Conservation (phyloP, 2,329 filamentous ascomycete species). For the Aspergillus hiratsukae region DNA sequence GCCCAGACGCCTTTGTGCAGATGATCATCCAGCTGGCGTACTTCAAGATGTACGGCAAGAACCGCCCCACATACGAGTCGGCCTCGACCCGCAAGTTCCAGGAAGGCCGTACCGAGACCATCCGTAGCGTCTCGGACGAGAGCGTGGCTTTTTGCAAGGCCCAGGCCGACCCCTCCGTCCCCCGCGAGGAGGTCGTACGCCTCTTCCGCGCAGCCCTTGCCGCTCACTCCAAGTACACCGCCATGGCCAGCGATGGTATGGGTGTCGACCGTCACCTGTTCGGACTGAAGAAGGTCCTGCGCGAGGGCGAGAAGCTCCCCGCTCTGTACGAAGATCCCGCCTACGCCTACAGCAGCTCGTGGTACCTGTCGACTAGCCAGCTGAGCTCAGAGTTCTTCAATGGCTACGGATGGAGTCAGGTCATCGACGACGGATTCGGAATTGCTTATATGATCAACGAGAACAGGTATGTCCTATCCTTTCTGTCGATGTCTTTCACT, state of each 20-base stretch:
- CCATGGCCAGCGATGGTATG: constrained; percentile 81
- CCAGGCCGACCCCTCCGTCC: constrained; percentile 65
- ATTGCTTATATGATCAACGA: constrained; percentile 99
- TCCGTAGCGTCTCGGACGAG: constrained; percentile 85
- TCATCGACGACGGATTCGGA: constrained; percentile 91
- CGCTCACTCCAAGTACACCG: constrained; percentile 85
- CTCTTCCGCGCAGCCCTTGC: constrained; percentile 78
- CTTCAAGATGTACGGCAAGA: constrained; percentile 98
- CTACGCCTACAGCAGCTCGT: constrained; percentile 75
- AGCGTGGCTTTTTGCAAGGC: constrained; percentile 84
- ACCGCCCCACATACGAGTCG: constrained; percentile 95
- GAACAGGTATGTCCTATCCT: constrained; percentile 62
- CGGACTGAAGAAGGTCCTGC: constrained; percentile 85
- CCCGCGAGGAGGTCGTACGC: constrained; percentile 62
- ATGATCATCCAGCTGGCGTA: constrained; percentile 98
- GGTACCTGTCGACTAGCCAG: constrained; percentile 87
- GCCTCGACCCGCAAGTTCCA: constrained; percentile 94
- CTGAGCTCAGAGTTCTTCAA: constrained; percentile 97
- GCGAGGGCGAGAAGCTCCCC: constrained; percentile 74
- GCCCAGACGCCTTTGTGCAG: constrained; percentile 94
- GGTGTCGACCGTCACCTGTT: constrained; percentile 97
- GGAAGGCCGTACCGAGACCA: constrained; percentile 93
- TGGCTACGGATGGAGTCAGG: constrained; percentile 97
- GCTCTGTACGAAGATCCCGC: constrained; percentile 83
- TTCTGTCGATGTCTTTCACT: not conserved